Base-by-base conservation (phyloP, 2,329 filamentous ascomycete species). In the Tolypocladium cylindrosporum region DNA sequence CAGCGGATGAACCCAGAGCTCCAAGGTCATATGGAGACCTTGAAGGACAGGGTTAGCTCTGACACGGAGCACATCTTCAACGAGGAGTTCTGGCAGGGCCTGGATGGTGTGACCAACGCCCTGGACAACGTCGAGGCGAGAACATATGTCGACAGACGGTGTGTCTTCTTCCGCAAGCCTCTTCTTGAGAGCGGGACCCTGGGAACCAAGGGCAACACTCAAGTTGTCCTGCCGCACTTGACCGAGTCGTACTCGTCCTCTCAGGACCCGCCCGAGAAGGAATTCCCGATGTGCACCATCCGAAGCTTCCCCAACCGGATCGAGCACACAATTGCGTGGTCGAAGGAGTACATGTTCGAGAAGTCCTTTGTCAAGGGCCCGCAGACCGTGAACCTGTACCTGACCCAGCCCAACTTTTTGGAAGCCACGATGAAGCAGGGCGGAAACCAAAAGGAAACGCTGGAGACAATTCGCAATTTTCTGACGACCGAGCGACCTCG, bases 141-240 rank as follows among this genome's bases (percentile, higher is more conserved):
- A 70, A 96, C 92, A 24, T 99, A 99, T 64, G 93, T 99, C 59
- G 94, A 99, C 71, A 84, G 92, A 60, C 87, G 93, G 67, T 99
- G 94, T 69, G 92, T 99, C 59, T 97, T 97, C 80, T 99, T 97
- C 88, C 90, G 88, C 73, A 97, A 97, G 79, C 90, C 94, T 53
- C 80, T 99, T 5, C 83, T 99, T 11, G 94, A 99, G 79, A 97
- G 92, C 70, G 94, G 94, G 63, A 99, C 94, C 41, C 84, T 99
- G n/a, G 94, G 94, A 55, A 97, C 95, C 59, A 99, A 99, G 80
- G 94, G 94, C 68, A 99, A 99, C 77, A 96, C 91, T 8, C 94
- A 99, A 70, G 94, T 99, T 60, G 86, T 99, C 54, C 82, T 99
- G 58, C 95, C 94, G 13, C 83, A 85, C 65, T 77, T 97, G 62